A percentile compares a stretch with the other conserved stretches of the same genome.
Conservation (phyloP, 352 stramenopile species). For the Phytophthora europaea region DNA sequence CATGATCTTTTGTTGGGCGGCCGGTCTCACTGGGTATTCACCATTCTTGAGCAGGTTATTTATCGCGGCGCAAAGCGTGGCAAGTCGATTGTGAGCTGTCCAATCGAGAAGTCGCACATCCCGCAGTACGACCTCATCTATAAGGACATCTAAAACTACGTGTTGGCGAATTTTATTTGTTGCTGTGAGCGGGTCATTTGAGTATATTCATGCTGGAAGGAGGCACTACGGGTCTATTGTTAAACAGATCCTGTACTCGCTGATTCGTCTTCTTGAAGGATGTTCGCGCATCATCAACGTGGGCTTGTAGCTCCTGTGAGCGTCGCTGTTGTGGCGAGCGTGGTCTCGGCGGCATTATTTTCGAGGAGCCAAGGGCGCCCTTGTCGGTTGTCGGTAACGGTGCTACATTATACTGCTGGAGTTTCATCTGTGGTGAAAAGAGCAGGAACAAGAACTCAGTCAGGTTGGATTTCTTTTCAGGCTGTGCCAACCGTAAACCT, state of each 20-base stretch:
- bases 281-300: slow-evolving; percentile 42
- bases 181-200: slow-evolving; percentile 17
- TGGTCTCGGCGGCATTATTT: slow-evolving; percentile 4
- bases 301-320: slow-evolving; percentile 32
- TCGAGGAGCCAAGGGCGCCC: slow-evolving; percentile 1
- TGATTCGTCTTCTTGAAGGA: slow-evolving; percentile 69
- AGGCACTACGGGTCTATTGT: slow-evolving; percentile 52
- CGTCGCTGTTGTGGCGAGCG: slow-evolving; percentile 32
- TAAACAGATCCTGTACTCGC: slow-evolving; percentile 69
- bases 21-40: neutral
- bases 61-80: slow-evolving; percentile 82
- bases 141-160: slow-evolving; percentile 71
- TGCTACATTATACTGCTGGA: slow-evolving; percentile 62
- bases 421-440: slow-evolving; percentile 52
- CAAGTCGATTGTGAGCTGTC: slow-evolving; percentile 85
- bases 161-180: neutral
- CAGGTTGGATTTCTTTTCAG: neutral
- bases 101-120: slow-evolving; percentile 82
- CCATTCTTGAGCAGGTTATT: slow-evolving; percentile 64
- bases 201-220: slow-evolving; percentile 41
- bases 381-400: slow-evolving; percentile 25
- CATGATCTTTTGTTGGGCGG: neutral
- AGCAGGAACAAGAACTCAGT: neutral
- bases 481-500: neutral
- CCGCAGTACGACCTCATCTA: slow-evolving; percentile 88